Evolutionary conservation across 139 green algal species (phyloP).

Genomic region (Chlamydomonas schloesseri): DNA sequence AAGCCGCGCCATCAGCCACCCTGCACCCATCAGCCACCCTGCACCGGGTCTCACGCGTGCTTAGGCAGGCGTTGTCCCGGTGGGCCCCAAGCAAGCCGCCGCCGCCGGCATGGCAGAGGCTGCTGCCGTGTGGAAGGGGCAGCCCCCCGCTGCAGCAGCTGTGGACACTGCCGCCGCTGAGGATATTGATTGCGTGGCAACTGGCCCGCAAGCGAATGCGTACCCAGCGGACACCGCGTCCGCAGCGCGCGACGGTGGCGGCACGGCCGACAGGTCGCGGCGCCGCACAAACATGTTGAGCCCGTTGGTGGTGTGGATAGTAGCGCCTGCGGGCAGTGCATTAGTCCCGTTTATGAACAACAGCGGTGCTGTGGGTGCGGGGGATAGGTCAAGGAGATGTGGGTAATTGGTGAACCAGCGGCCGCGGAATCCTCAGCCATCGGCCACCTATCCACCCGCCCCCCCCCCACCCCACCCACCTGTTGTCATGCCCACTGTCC

Average conservation of each 20-base stretch:
- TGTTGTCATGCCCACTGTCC: slow-evolving; percentile 82
- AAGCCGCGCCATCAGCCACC: too few relatives aligned
- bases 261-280: slow-evolving; percentile 9
- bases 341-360: not conserved
- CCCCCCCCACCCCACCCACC: slow-evolving; percentile 17
- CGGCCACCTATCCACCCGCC: not conserved
- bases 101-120: too few relatives aligned
- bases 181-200: too few relatives aligned
- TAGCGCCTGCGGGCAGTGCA: slow-evolving; percentile 70
- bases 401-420: not conserved
- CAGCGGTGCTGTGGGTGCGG: too few relatives aligned
- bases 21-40: too few relatives aligned
- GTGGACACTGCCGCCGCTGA: too few relatives aligned
- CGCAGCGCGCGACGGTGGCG: too few relatives aligned
- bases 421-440: not conserved
- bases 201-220: slow-evolving; percentile 23
- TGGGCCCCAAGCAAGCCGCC: too few relatives aligned
- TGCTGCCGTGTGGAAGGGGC: too few relatives aligned
- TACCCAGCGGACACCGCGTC: not conserved
- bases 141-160: too few relatives aligned
- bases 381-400: not conserved
- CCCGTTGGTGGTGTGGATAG: slow-evolving; percentile 89
- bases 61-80: too few relatives aligned
- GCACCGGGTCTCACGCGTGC: too few relatives aligned
- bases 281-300: slow-evolving; percentile 69